Conservation (phyloP, 176 grass and related monocot genomes). For the Musa itinerans region DNA sequence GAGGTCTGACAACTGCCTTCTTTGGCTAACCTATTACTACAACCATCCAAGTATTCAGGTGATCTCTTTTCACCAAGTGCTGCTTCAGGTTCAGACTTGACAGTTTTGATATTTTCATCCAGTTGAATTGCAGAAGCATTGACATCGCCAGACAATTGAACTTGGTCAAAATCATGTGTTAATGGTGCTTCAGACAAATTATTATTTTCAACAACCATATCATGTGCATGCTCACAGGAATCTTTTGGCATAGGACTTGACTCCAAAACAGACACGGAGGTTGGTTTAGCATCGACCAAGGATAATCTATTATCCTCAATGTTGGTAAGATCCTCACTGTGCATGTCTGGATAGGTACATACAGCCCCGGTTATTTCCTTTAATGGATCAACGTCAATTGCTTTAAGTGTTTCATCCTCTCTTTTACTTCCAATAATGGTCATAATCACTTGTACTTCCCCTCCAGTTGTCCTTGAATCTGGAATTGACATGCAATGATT, state of each 20-base stretch:
- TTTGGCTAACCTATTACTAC: no score
- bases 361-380: not conserved
- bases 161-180: not conserved
- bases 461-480: slow-evolving; percentile 20
- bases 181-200: not conserved
- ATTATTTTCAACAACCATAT: not conserved
- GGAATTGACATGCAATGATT: slow-evolving; percentile 27
- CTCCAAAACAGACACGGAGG: not conserved
- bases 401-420: slow-evolving; percentile 7
- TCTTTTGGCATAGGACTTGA: not conserved
- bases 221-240: not conserved
- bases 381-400: slow-evolving; percentile 17
- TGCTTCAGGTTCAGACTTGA: no score
- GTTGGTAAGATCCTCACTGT: not conserved
- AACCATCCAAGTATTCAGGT: no score
- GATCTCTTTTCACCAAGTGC: no score
- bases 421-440: slow-evolving; percentile 21
- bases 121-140: not conserved
- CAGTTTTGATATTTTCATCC: not conserved
- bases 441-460: slow-evolving; percentile 20
- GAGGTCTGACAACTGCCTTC: no score
- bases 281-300: not conserved
- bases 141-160: not conserved
- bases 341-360: not conserved
- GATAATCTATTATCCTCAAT: not conserved